Conservation (phyloP, 495 filamentous ascomycete species). For the Tuber calosporum region DNA sequence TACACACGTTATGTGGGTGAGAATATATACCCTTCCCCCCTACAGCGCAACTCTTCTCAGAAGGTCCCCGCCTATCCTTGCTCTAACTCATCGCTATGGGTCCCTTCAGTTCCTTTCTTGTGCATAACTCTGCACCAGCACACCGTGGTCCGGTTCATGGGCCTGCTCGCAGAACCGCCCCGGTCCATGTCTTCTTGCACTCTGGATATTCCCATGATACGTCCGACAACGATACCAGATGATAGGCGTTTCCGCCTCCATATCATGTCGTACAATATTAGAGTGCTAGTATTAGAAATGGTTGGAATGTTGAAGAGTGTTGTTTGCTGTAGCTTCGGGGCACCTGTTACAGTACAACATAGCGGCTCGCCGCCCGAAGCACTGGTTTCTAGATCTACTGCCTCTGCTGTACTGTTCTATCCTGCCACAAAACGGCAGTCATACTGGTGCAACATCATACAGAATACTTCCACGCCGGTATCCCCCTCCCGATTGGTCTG, state of each 20-base stretch:
- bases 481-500: background rate
- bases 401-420: background rate
- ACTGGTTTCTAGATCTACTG: background rate
- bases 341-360: background rate
- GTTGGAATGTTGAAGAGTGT: background rate
- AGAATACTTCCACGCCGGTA: background rate
- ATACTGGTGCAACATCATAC: background rate
- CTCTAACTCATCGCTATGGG: conserved; percentile 13
- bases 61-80: background rate
- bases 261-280: background rate
- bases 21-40: background rate
- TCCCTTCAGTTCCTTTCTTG: background rate
- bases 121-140: conserved; percentile 19
- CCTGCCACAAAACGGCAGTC: background rate
- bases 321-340: background rate
- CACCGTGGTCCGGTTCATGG: conserved; percentile 23
- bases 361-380: background rate
- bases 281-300: background rate
- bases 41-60: background rate
- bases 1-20: conserved; percentile 9
- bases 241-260: background rate
- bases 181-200: background rate
- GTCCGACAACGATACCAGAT: background rate
- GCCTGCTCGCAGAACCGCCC: conserved; percentile 8
- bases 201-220: background rate